These are phyloP conservation scores for Daedalea quercina DNA, from an alignment of 768 basidiomycete genomes.

Conservation along the genomic window DNA sequence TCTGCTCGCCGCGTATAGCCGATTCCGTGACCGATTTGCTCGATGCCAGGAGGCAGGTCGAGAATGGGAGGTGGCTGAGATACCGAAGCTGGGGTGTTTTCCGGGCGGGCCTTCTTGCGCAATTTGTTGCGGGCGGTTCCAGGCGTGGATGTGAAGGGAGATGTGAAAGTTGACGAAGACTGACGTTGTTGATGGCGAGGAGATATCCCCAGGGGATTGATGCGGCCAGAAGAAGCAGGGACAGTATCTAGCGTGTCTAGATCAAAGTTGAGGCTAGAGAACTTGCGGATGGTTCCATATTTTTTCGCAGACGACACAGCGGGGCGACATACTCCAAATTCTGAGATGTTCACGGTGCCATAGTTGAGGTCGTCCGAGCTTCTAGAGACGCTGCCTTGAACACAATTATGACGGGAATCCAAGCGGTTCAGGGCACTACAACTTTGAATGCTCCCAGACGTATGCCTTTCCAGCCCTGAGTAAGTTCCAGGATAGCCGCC, in stretches of 20 bases:
- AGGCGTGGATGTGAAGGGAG: slow-evolving; percentile 29
- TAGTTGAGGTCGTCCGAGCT: not conserved
- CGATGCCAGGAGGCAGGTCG: slow-evolving; percentile 32
- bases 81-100: slow-evolving; percentile 23
- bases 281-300: slow-evolving; percentile 17
- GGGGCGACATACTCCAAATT: slow-evolving; percentile 5
- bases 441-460: no score
- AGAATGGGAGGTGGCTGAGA: slow-evolving; percentile 18
- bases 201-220: slow-evolving; percentile 6
- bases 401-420: not conserved
- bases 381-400: not conserved
- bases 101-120: slow-evolving; percentile 30
- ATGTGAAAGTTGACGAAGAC: slow-evolving; percentile 11
- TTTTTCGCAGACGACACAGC: not conserved
- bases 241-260: slow-evolving; percentile 15
- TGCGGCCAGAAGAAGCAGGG: slow-evolving; percentile 1
- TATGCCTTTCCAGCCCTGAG: no score
- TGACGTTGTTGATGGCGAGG: slow-evolving; percentile 5
- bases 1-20: slow-evolving; percentile 18
- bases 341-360: slow-evolving; percentile 5
- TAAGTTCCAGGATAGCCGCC: not conserved
- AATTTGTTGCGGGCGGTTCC: slow-evolving; percentile 33
- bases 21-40: slow-evolving; percentile 29
- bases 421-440: no score
- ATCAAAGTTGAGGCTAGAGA: slow-evolving; percentile 23